Conservation (phyloP, 2,329 filamentous ascomycete species). For the Colletotrichum sp. region DNA sequence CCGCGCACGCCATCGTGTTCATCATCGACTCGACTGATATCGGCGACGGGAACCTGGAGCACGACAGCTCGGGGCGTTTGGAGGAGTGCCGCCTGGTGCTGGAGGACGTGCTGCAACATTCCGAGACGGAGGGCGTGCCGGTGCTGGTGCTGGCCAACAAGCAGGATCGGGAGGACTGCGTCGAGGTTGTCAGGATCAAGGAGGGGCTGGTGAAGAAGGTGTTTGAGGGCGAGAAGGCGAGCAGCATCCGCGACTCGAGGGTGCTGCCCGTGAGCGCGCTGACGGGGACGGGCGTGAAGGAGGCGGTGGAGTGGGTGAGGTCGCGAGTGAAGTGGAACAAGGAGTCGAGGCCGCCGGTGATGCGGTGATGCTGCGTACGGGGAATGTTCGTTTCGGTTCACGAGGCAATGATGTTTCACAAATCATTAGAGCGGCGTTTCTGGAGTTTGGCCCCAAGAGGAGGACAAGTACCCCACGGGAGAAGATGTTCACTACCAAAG, state of each 20-base stretch:
- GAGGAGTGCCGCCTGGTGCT: slow-evolving; percentile 90
- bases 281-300: slow-evolving; percentile 83
- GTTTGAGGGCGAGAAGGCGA: slow-evolving; percentile 91
- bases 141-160: slow-evolving; percentile 95
- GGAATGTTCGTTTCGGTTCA: background rate
- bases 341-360: slow-evolving; percentile 87
- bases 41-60: slow-evolving; percentile 74
- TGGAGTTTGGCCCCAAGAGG: slow-evolving; percentile 2
- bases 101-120: slow-evolving; percentile 86
- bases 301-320: slow-evolving; percentile 97
- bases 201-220: slow-evolving; percentile 95
- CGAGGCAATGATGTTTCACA: slow-evolving; percentile 10
- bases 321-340: slow-evolving; percentile 96
- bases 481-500: background rate
- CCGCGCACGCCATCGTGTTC: slow-evolving; percentile 96
- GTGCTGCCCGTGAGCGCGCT: slow-evolving; percentile 93
- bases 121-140: slow-evolving; percentile 89
- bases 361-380: slow-evolving; percentile 67
- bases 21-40: slow-evolving; percentile 96
- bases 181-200: slow-evolving; percentile 97
- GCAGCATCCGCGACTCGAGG: slow-evolving; percentile 84
- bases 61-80: slow-evolving; percentile 63
- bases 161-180: slow-evolving; percentile 95
- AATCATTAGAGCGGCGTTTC: slow-evolving; percentile 15
- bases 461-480: background rate